These are phyloP conservation scores for Cinnamomum chago DNA, from an alignment of 164 flowering plant genomes.

Conservation along the genomic window DNA sequence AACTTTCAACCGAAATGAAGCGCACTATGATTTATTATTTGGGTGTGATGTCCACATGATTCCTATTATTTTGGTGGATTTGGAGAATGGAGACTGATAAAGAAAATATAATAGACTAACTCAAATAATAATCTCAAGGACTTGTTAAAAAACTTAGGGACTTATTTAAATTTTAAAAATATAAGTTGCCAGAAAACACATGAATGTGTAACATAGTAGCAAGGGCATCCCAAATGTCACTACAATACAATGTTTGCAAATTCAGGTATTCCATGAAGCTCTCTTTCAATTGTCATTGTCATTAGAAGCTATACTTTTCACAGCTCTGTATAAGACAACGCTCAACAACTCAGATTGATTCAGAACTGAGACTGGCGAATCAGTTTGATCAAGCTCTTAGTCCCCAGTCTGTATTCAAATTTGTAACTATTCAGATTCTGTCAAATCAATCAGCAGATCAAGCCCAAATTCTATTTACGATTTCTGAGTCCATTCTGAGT, in stretches of 20 bases:
- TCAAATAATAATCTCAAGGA: too few relatives aligned
- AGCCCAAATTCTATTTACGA: not conserved
- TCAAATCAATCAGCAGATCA: not conserved
- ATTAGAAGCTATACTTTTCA: too few relatives aligned
- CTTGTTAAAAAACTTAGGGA: too few relatives aligned
- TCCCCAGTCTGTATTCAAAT: not conserved
- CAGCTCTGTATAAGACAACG: not conserved
- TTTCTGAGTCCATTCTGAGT: not conserved
- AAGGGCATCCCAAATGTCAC: not conserved
- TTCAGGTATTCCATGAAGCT: not conserved
- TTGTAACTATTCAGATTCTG: not conserved
- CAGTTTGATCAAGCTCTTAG: not conserved
- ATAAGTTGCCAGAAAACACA: too few relatives aligned
- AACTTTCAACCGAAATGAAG: too few relatives aligned
- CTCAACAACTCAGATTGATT: not conserved
- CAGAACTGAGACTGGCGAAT: not conserved
- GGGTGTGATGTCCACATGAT: too few relatives aligned
- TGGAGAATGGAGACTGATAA: too few relatives aligned
- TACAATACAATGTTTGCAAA: not conserved
- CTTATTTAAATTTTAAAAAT: too few relatives aligned
- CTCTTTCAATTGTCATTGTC: not conserved
- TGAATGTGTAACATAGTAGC: too few relatives aligned
- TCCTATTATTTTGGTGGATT: too few relatives aligned
- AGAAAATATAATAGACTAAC: too few relatives aligned
- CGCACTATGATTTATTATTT: too few relatives aligned